phyloP scores from a whole-genome alignment of 331 rosid genomes.

The Acacia concinna region DNA sequence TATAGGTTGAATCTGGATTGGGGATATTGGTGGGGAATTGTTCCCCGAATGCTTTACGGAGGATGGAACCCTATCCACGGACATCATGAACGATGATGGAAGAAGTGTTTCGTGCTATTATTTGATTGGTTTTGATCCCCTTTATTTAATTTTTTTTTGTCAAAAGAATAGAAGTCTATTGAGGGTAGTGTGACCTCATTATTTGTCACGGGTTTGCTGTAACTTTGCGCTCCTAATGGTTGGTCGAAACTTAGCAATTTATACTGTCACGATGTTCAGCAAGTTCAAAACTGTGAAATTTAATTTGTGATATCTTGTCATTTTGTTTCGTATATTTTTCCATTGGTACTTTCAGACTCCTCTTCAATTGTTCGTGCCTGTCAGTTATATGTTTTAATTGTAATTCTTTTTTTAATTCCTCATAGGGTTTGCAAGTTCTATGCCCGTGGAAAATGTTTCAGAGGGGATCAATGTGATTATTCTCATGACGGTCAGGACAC shows the following conservation, averaged over 20 bases:
- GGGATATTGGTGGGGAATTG: background rate
- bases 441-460: slow-evolving; percentile 83
- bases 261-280: slow-evolving; percentile 1
- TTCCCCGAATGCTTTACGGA: background rate
- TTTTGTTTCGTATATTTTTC: background rate
- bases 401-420: slow-evolving; percentile 20
- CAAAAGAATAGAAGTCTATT: too few species aligned
- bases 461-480: slow-evolving; percentile 92
- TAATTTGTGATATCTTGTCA: slow-evolving; percentile 1
- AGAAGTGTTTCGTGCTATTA: background rate
- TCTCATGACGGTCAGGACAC: slow-evolving; percentile 71
- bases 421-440: slow-evolving; percentile 88
- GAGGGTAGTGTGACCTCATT: slow-evolving; percentile 14
- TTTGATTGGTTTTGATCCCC: background rate
- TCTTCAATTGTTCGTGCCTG: background rate
- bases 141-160: background rate
- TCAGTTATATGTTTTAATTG: background rate
- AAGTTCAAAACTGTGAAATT: slow-evolving; percentile 4
- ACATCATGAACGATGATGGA: background rate
- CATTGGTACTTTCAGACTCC: background rate
- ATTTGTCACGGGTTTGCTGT: background rate
- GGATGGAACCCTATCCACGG: background rate
- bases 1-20: background rate
- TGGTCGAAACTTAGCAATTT: background rate
- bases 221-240: background rate